phyloP scores from a whole-genome alignment of 2,329 filamentous ascomycete species.

The Magnaporthiopsis poae region DNA sequence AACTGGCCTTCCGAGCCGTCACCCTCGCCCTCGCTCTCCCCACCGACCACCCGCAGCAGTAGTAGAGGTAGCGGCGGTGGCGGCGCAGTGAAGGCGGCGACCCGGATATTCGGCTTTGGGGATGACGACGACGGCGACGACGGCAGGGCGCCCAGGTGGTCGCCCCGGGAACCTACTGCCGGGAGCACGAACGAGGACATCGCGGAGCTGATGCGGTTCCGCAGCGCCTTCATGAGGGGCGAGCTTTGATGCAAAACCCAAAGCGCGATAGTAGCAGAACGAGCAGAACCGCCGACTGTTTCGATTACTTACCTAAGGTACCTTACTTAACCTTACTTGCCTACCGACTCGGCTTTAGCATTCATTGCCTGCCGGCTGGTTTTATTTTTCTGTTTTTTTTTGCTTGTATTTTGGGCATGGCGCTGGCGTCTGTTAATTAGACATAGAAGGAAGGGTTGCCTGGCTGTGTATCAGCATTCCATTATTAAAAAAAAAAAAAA shows the following conservation, averaged over 20 bases:
- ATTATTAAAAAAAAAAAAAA: not conserved
- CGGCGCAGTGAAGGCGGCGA: too few relatives aligned
- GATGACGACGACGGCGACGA: not conserved
- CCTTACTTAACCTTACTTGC: too few relatives aligned
- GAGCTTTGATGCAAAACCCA: not conserved
- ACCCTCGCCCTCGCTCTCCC: too few relatives aligned
- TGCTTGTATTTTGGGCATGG: not conserved
- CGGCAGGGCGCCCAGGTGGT: too few relatives aligned
- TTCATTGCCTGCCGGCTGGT: not conserved
- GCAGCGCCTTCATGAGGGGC: not conserved
- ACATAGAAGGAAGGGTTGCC: not conserved
- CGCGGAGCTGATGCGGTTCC: not conserved
- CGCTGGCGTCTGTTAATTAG: not conserved
- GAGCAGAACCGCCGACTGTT: not conserved
- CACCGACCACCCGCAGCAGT: not conserved
- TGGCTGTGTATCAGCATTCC: not conserved
- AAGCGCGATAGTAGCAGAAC: too few relatives aligned
- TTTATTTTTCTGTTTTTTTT: not conserved
- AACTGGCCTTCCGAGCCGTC: too few relatives aligned
- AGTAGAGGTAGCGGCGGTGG: not conserved
- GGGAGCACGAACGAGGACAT: not conserved
- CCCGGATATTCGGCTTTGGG: not conserved
- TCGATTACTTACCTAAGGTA: too few relatives aligned
- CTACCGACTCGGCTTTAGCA: not conserved
- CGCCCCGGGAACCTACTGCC: too few relatives aligned